Evolutionary conservation across 1,139 yeast genomes (phyloP), one percentile per base, ranked within the genome.

Genomic region (Yamadazyma pseudoaaseri): DNA sequence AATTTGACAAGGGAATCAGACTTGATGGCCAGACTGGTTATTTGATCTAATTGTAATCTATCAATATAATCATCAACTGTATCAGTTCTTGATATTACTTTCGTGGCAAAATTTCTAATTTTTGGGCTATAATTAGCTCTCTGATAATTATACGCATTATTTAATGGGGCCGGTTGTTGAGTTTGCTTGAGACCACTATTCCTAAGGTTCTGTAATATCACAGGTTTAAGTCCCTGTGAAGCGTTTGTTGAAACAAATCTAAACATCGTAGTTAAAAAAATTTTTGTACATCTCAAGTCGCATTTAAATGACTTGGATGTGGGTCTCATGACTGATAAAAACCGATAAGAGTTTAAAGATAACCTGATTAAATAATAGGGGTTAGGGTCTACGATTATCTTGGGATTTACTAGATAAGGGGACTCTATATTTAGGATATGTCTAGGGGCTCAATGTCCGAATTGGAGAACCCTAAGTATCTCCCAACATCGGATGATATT

Each of bases 221-320:
- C 65, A 8, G 74, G 73, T 38, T 70, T 58, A 27, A 69, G 49
- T 33, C 64, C 58, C 41, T 55, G 64, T 36, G 54, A 64, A 16
- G 71, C 60, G 43, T 63, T 65, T 10, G 61, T 49, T 11, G 66
- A 52, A 20, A 68, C 58, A 39, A 68, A 57, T 46, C 74, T 60
- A 42, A 69, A 67, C 73, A 69, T 68, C 26, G 21, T 11, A 7
- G 20, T 20, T 11, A 23, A 18, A 20, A 30, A 30, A 25, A 13
- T 25, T 30, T 30, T 30, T 30, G 27, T 29, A 26, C 29, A 16
- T 24, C 28, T 26, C 13, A 11, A 26, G 20, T 26, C 21, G 18
- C 13, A 18, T 31, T 29, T 29, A 23, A 16, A 17, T 29, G 32
- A 23, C 32, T 15, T 5, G n/a, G 5, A n/a, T n/a, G n/a, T n/a